Base-by-base conservation (phyloP, 164 flowering plant genomes). In the Annona squamosa region DNA sequence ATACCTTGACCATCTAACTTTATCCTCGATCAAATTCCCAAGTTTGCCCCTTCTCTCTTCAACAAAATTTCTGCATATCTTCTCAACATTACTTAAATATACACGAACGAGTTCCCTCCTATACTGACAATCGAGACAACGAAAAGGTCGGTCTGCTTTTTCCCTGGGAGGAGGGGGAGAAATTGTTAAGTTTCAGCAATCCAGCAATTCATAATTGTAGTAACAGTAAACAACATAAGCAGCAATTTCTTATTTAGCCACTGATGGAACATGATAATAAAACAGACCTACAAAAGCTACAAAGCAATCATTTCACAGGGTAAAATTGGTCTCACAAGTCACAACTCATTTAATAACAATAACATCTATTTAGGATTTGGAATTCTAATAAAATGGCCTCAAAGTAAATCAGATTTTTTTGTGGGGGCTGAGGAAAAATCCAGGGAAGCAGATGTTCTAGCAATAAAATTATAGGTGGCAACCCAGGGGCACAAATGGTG, bases 31-130 rank as follows among this genome's bases (percentile, higher is more conserved):
- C 83, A 91, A 79, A 79, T 85, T 88, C 73, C 88, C 91, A 79
- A 94, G 93, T 81, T 87, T 92, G 78, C 83, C 79, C 81, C 95
- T 85, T 76, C 89, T 86, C 81, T 94, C 98, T 77, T 92, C 95
- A 77, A 91, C 87, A 84, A 88, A 91, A 56, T 91, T 89, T 17
- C 93, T 87, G 72, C 98, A 94, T 43, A 87, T 87, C 80, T 84
- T 88, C 82, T 94, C 98, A 45, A 92, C 98, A 82, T 92, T 92
- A 76, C 97, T 80, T 73, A 94, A 81, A 79, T 94, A 92, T 66
- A 94, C 97, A 62, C 97, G 83, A 76, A 94, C 91, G 78, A 94
- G 94, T 85, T 92, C 98, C 82, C 97, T 88, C 82, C 98, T 81
- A 82, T 94, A 94, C 73, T 90, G 89, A 80, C 91, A 88, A 78